Evolutionary conservation across 2,329 filamentous ascomycete genomes (phyloP).

Genomic region (Cladophialophora psammophila): DNA sequence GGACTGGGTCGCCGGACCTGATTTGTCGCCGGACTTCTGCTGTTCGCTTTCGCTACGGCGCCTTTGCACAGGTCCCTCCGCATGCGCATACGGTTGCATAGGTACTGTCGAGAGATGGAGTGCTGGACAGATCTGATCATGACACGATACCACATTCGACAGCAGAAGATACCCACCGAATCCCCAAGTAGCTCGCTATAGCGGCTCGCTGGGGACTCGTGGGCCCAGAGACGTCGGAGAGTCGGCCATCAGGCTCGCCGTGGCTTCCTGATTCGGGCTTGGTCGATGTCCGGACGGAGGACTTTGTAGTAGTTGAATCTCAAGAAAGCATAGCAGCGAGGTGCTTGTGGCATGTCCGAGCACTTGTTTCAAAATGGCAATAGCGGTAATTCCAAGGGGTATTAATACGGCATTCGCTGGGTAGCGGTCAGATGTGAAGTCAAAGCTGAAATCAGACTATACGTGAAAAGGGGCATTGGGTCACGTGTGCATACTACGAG

Average conservation of each 20-base stretch:
- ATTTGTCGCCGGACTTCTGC: background rate
- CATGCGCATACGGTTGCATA: too few species aligned
- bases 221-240: background rate
- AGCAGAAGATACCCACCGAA: too few species aligned
- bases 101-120: too few species aligned
- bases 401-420: background rate
- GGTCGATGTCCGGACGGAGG: background rate
- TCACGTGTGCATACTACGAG: background rate
- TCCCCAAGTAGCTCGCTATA: too few species aligned
- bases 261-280: background rate
- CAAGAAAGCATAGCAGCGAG: background rate
- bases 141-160: too few species aligned
- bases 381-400: conserved; percentile 4
- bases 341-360: background rate
- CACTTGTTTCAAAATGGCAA: background rate
- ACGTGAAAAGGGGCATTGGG: background rate
- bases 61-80: too few species aligned
- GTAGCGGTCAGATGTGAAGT: too few species aligned
- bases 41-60: too few species aligned
- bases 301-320: background rate
- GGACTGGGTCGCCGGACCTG: background rate
- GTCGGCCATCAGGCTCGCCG: background rate
- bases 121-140: too few species aligned
- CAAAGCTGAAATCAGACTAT: too few species aligned
- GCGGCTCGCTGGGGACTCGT: too few species aligned